Conservation (phyloP, 1,284 basidiomycete species). For the Coniferiporia sulphurascens region DNA sequence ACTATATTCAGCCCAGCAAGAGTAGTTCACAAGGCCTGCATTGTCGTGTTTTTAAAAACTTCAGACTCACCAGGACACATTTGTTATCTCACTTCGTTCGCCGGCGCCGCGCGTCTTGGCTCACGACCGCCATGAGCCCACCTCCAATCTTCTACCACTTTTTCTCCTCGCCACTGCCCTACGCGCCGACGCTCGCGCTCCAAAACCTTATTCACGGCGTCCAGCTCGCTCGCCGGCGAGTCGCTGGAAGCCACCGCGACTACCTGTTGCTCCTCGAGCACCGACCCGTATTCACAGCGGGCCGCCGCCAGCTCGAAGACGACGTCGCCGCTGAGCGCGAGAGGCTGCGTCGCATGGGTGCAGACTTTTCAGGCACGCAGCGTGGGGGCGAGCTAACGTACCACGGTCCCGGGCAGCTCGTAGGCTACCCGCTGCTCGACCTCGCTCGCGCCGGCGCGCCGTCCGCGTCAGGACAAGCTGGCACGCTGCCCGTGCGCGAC, state of each 20-base stretch:
- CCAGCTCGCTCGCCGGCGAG: constrained; percentile 50
- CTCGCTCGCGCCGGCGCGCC: constrained; percentile 46
- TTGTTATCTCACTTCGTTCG: too few species aligned
- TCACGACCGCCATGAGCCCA: constrained; percentile 34
- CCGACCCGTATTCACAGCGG: constrained; percentile 90
- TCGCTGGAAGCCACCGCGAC: constrained; percentile 47
- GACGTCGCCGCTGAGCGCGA: constrained; percentile 59
- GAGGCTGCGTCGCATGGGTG: constrained; percentile 71
- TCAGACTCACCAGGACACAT: too few species aligned
- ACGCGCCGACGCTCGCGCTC: constrained; percentile 61
- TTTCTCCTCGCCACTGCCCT: constrained; percentile 70
- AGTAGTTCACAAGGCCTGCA: too few species aligned
- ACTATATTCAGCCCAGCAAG: too few species aligned
- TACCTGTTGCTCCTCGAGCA: constrained; percentile 77
- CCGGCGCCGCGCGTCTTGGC: neutral
- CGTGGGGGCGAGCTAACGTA: constrained; percentile 95
- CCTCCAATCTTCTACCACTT: constrained; percentile 75
- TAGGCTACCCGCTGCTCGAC: constrained; percentile 93
- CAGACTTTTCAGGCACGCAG: constrained; percentile 80
- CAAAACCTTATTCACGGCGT: constrained; percentile 66
- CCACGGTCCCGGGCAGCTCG: constrained; percentile 96
- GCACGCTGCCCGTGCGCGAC: constrained; percentile 50
- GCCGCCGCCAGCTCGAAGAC: constrained; percentile 75
- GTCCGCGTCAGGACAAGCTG: constrained; percentile 20
- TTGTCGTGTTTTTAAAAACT: too few species aligned